phyloP scores from a whole-genome alignment of 352 stramenopile genomes.

The Plasmopara halstedii region DNA sequence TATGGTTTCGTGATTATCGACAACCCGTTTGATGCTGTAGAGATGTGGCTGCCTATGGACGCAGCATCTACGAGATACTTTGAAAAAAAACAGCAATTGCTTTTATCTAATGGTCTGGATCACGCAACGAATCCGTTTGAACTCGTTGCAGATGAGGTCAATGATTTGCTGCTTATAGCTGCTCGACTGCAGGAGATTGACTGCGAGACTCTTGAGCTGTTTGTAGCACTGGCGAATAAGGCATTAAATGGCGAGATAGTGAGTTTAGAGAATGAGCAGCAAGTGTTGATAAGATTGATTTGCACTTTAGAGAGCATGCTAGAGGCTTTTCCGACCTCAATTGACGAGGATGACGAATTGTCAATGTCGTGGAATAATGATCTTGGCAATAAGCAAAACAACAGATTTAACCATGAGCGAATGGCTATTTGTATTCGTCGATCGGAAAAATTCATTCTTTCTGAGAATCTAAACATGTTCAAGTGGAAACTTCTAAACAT shows the following conservation, averaged over 20 bases:
- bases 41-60: slow-evolving; percentile 70
- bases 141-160: slow-evolving; percentile 47
- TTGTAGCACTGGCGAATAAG: slow-evolving; percentile 28
- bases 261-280: slow-evolving; percentile 42
- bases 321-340: slow-evolving; percentile 31
- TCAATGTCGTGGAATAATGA: slow-evolving; percentile 24
- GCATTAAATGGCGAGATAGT: slow-evolving; percentile 53
- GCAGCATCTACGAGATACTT: slow-evolving; percentile 33
- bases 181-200: slow-evolving; percentile 64
- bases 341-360: slow-evolving; percentile 36
- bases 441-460: slow-evolving; percentile 57
- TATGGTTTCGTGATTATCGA: slow-evolving; percentile 70
- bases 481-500: slow-evolving; percentile 62
- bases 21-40: slow-evolving; percentile 65
- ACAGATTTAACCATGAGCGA: slow-evolving; percentile 28
- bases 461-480: slow-evolving; percentile 58
- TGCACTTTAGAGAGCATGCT: slow-evolving; percentile 58
- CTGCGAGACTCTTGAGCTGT: slow-evolving; percentile 30
- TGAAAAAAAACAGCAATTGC: slow-evolving; percentile 34
- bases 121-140: slow-evolving; percentile 57
- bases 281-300: slow-evolving; percentile 45
- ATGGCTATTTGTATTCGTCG: slow-evolving; percentile 51
- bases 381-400: slow-evolving; percentile 12
- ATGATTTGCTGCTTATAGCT: slow-evolving; percentile 56
- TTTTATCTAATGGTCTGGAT: slow-evolving; percentile 47